Conservation (phyloP, 1,284 basidiomycete genomes). For the Cerioporus squamosus region DNA sequence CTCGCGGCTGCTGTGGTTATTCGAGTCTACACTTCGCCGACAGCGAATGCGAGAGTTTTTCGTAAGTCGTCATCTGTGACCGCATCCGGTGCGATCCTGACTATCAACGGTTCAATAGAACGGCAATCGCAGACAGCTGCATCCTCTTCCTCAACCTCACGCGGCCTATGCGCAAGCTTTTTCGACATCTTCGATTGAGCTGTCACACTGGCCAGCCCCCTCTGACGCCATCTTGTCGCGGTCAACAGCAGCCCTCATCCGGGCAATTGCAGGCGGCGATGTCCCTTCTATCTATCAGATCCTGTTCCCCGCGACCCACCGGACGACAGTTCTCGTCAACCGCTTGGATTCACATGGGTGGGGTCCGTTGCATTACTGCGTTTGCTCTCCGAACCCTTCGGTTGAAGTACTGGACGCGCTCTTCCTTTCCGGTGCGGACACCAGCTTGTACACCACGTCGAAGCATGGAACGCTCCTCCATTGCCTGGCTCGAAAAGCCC, state of each 20-base stretch:
- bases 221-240: constrained; percentile 15
- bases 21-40: constrained; percentile 65
- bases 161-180: constrained; percentile 16
- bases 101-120: constrained; percentile 15
- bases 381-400: constrained; percentile 57
- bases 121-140: constrained; percentile 29
- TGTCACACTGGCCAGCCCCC: constrained; percentile 10
- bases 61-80: constrained; percentile 39
- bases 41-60: constrained; percentile 60
- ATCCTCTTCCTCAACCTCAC: constrained; percentile 24
- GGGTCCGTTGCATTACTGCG: constrained; percentile 73
- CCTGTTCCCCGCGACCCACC: constrained; percentile 21
- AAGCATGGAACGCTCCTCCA: constrained; percentile 73
- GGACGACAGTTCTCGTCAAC: constrained; percentile 46
- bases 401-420: constrained; percentile 66
- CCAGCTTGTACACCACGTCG: constrained; percentile 66
- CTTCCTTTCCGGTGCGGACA: constrained; percentile 74
- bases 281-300: constrained; percentile 36
- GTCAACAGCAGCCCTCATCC: constrained; percentile 35
- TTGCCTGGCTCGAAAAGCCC: constrained; percentile 62
- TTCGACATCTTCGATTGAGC: constrained; percentile 12
- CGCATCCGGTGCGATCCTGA: neutral
- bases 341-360: constrained; percentile 66
- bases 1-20: constrained; percentile 65
- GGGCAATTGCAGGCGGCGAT: constrained; percentile 20